A percentile compares a stretch with the other conserved stretches of the same genome.
Conservation (phyloP, 371 early-diverging fungal genomes). For the Actinomortierella wolfii region DNA sequence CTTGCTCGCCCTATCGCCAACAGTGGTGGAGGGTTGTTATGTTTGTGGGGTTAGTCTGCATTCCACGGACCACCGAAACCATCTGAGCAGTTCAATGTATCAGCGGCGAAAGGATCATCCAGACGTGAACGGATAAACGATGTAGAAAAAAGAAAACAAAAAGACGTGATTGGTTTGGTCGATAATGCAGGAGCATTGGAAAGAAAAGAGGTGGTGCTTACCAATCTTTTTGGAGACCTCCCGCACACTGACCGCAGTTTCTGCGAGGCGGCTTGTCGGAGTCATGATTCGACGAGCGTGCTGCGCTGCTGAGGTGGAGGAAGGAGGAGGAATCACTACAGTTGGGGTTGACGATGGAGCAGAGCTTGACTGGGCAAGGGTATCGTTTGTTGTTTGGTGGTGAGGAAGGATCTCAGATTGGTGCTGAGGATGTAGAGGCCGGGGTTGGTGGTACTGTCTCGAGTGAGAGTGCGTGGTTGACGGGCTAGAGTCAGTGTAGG, state of each 20-base stretch:
- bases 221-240: conserved; percentile 75
- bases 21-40: not conserved
- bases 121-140: conserved; percentile 6
- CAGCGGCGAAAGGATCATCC: too few species aligned
- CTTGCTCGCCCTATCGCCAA: conserved; percentile 50
- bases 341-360: too few species aligned
- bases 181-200: not conserved
- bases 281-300: conserved; percentile 46
- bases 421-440: too few species aligned
- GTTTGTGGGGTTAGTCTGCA: conserved; percentile 1
- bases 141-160: not conserved
- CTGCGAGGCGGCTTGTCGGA: conserved; percentile 61
- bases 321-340: not conserved
- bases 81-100: not conserved
- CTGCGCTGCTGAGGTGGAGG: conserved; percentile 9
- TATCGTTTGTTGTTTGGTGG: too few species aligned
- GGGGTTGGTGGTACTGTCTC: conserved; percentile 8
- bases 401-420: too few species aligned
- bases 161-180: not conserved
- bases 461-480: conserved; percentile 31
- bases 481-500: conserved; percentile 26
- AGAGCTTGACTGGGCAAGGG: too few species aligned
- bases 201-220: conserved; percentile 5
- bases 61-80: conserved; percentile 4
- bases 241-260: conserved; percentile 73